Evolutionary conservation across 371 early-diverging fungal genomes (phyloP), one percentile per base, ranked within the genome.

Genomic region (Mortierella sp.): DNA sequence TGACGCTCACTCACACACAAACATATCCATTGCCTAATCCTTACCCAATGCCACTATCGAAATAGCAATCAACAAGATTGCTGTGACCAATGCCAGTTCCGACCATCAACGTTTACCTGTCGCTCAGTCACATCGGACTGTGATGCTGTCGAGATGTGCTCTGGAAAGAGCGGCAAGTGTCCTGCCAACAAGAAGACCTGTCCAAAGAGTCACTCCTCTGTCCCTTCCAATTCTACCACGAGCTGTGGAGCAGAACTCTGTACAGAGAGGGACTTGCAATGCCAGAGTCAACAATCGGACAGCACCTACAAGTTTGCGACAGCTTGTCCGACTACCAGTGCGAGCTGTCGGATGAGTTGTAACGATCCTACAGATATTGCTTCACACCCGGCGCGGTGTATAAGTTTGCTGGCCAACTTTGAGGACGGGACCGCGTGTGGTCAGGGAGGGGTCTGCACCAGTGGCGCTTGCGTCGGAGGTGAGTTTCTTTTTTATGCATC

Each of bases 401-500:
- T 93, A 32, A 70, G 89, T 21, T 90, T 97, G 78, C 92, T 92
- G 16, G 95, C 95, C 11, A 89, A 90, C 79, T 97, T 96, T 80
- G 86, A 96, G 41, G 98, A 98, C 78, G 98, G 98, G 24, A 97
- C 98, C 0, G 90, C 94, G 1, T 98, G 98, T 84, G 98, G 98
- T 16, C 87, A 89, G 74, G 90, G 87, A 24, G 96, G 96, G 12
- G 71, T 76, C 43, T 96, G 96, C 77, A 84, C 79, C 5, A 80
- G 88, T 14, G 92, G 93, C 4, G 18, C 58, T 2, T 94, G 93
- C 74, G 54, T 79, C 5, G 88, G 90, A 68, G 89, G 92, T 73
- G 90, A 35, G 71, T 35, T 21, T 18, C 21, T 51, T 51, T 6
- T 1, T 18, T 51, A 21, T 51, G 51, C 5, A 48, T 32, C 7